Percentiles rank a stretch among this genome's conserved stretches.
These are phyloP conservation scores for Fallopia convolvulus DNA, from an alignment of 148 eudicot genomes.

Conservation along the genomic window DNA sequence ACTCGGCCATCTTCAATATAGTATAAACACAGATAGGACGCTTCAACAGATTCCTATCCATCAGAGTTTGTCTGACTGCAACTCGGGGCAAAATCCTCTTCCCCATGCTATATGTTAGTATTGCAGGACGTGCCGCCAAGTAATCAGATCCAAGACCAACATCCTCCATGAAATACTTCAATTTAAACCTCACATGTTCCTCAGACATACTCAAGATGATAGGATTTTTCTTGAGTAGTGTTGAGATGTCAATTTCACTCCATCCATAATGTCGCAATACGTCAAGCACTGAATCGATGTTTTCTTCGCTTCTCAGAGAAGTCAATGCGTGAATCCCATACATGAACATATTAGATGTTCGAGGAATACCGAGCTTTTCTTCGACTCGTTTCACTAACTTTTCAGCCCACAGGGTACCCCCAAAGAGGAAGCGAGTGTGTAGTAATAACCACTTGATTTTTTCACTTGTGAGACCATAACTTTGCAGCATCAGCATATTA, in stretches of 20 bases:
- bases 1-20: neutral
- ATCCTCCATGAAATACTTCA: slow-evolving; percentile 26
- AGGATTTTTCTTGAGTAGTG: slow-evolving; percentile 15
- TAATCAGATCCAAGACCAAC: slow-evolving; percentile 16
- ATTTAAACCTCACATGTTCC: slow-evolving; percentile 10
- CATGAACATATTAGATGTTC: slow-evolving; percentile 4
- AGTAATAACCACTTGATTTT: neutral
- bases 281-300: neutral
- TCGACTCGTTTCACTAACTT: neutral
- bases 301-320: neutral
- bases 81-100: slow-evolving; percentile 23
- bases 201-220: slow-evolving; percentile 8
- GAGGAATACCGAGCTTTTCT: slow-evolving; percentile 1
- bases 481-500: neutral
- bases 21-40: neutral
- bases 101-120: slow-evolving; percentile 25
- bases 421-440: neutral
- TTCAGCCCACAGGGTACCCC: neutral
- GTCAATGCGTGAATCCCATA: neutral
- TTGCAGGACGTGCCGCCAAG: slow-evolving; percentile 5
- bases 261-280: slow-evolving; percentile 2
- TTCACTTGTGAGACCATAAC: neutral
- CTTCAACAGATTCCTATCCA: slow-evolving; percentile 20
- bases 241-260: slow-evolving; percentile 18
- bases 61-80: slow-evolving; percentile 10